Percentiles rank a stretch among this genome's conserved stretches.
phyloP scores from a whole-genome alignment of 192 early-diverging fungal genomes.

The Radiomyces spectabilis region DNA sequence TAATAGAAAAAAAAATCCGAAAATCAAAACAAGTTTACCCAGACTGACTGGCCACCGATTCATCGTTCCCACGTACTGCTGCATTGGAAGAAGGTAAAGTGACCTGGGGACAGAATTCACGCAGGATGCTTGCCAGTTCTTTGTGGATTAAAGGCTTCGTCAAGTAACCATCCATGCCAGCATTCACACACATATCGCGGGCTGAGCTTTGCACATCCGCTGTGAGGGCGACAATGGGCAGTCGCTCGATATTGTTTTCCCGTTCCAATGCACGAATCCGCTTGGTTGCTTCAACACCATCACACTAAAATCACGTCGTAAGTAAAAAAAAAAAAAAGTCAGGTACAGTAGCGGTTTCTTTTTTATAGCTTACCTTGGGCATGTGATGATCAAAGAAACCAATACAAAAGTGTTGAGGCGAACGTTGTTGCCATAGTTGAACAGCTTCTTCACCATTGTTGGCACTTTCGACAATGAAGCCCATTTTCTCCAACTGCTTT shows the following conservation, averaged over 20 bases:
- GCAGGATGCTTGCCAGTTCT: slow-evolving; percentile 33
- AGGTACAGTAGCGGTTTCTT: not conserved
- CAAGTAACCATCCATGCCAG: slow-evolving; percentile 44
- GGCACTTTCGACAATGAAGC: slow-evolving; percentile 36
- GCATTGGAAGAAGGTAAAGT: no score
- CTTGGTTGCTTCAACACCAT: slow-evolving; percentile 44
- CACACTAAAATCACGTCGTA: slow-evolving; percentile 17
- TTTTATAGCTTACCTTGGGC: slow-evolving; percentile 30
- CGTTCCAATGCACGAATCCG: slow-evolving; percentile 27
- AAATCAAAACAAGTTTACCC: no score
- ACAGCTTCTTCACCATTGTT: slow-evolving; percentile 42
- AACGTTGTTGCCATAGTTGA: slow-evolving; percentile 22
- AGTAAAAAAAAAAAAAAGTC: not conserved
- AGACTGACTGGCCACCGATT: no score
- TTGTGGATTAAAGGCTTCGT: slow-evolving; percentile 44
- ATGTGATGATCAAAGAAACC: slow-evolving; percentile 49
- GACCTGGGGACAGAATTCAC: slow-evolving; percentile 25
- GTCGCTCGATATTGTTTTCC: slow-evolving; percentile 15
- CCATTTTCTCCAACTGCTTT: slow-evolving; percentile 36
- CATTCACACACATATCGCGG: slow-evolving; percentile 32
- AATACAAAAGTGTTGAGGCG: slow-evolving; percentile 32
- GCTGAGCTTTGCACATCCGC: slow-evolving; percentile 42
- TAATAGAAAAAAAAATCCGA: no score
- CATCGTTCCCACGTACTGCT: no score
- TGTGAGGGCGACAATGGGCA: slow-evolving; percentile 40